Base-by-base conservation (phyloP, 345 rosid genomes). In the Eucalyptus guilfoylei region DNA sequence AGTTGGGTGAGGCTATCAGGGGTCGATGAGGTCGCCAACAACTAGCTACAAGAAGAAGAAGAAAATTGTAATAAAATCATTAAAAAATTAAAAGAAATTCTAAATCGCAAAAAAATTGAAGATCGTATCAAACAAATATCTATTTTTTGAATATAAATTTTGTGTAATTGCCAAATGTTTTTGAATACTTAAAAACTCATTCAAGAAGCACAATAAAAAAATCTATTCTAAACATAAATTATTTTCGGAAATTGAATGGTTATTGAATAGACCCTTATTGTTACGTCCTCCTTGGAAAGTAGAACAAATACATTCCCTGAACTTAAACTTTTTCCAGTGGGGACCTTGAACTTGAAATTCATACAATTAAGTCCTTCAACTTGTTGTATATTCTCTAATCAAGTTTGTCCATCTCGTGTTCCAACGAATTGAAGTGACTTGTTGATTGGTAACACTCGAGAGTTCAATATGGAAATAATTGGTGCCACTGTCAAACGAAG, bases 191-290 rank as follows among this genome's bases (percentile, higher is more conserved):
- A 48, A 48, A 48, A 48, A 48, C 49, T 48, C 5, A 5, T 12
- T 2, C 49, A 12, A 48, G 5, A 48, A 48, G 49, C 49, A 50
- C 1, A 17, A 50, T 50, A 7, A 19, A 19, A 6, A 15, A 17
- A 17, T 14, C 6, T 6, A 52, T 52, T 52, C 0, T 19, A 8
- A 52, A 1, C 0, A 19, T 0, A 52, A 21, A 52, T 52, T 52
- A 52, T 52, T 19, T 1, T 1, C 2, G 1, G 0, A 1, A 19
- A 52, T 52, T 8, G 24, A 52, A 8, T 19, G 1, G 2, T 19
- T 52, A 52, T 8, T 21, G 26, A 52, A 21, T 2, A 8, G 1
- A 26, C 26, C 55, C 13, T n/a, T 9, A 10, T 37, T 19, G 28
- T 37, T 24, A 5, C 28, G 28, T 72, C 83, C 83, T 37, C 15